Evolutionary conservation across 2,329 filamentous ascomycete species (phyloP).

Genomic region (Cordyceps cicadae): DNA sequence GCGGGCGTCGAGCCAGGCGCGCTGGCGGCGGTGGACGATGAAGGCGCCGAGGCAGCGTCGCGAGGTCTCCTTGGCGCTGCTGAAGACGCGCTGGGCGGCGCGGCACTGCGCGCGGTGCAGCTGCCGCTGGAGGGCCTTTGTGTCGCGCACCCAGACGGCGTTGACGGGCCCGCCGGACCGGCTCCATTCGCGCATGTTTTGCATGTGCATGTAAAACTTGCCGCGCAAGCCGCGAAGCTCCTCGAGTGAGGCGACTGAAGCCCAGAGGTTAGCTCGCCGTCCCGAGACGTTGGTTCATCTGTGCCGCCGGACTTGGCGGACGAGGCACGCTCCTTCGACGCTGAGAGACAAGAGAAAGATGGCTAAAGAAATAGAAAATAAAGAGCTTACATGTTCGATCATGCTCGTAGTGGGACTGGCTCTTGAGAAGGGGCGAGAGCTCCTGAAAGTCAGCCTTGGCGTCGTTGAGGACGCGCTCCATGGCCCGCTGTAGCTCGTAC

Average conservation of each 20-base stretch:
- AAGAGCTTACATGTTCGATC: slow-evolving; percentile 42
- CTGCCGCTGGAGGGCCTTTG: slow-evolving; percentile 37
- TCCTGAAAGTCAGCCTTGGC: slow-evolving; percentile 54
- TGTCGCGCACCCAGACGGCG: slow-evolving; percentile 47
- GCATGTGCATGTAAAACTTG: slow-evolving; percentile 39
- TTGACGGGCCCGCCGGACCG: slow-evolving; percentile 47
- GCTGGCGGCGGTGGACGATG: slow-evolving; percentile 43
- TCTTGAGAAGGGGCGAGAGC: slow-evolving; percentile 45
- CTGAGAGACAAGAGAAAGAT: too few species aligned
- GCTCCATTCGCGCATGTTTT: slow-evolving; percentile 47
- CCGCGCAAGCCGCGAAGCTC: slow-evolving; percentile 39
- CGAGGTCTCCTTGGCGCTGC: slow-evolving; percentile 38
- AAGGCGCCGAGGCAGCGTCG: slow-evolving; percentile 49
- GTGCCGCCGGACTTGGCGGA: too few species aligned
- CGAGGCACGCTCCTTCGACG: too few species aligned
- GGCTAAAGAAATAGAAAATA: too few species aligned
- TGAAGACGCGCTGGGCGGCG: slow-evolving; percentile 48
- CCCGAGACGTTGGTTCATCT: too few species aligned
- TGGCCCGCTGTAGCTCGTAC: slow-evolving; percentile 48
- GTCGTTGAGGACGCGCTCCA: slow-evolving; percentile 49
- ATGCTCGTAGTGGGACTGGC: slow-evolving; percentile 49
- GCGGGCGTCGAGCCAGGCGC: slow-evolving; percentile 22
- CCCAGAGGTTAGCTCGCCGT: neutral
- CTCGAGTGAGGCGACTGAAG: slow-evolving; percentile 41
- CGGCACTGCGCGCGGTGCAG: slow-evolving; percentile 52